Base-by-base conservation (phyloP, 495 filamentous ascomycete species). In the Penicillium flavigenum region DNA sequence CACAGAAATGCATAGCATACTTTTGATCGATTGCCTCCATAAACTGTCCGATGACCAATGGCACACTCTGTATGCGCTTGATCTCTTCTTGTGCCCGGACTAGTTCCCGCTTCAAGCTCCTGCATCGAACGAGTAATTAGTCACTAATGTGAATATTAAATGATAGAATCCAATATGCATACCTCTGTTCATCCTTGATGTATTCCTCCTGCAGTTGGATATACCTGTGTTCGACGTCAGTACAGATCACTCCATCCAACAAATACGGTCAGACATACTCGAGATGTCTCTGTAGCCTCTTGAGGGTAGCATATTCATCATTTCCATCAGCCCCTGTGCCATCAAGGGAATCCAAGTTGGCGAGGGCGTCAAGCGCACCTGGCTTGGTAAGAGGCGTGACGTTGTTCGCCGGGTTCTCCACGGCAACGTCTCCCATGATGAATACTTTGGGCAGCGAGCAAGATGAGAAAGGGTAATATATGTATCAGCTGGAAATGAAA, bases 21-120 rank as follows among this genome's bases (percentile, higher is more conserved):
- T 97, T 98, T 71, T 98, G 95, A 75, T 98, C 94, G 65, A 98
- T 98, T 50, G 94, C 94, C 76, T 98, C 94, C 94, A 98, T 98
- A 73, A 98, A 98, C 77, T 98, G 94, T 47, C 94, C 94, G 71
- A 98, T 98, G 55, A 98, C 94, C 63, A 98, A 74, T 3, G 94
- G 94, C 31, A 98, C 94, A 73, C 91, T 96, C 74, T 98, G 94
- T 72, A 98, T 98, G 59, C 94, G 86, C 80, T 98, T 98, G 77
- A 98, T 98, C 79, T 98, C 94, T 74, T 98, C 94, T 73, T 98
- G 94, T 62, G 94, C 94, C 53, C 94, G 87, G 41, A 98, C 93
- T 31, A 98, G 84, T 78, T 98, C 94, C 63, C 95, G 83, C 80
- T 98, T 98, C 70, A 98, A 78, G 76, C 91, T 96, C 79, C 92